phyloP scores from a whole-genome alignment of 768 basidiomycete genomes.

The Boletus reticulatus region DNA sequence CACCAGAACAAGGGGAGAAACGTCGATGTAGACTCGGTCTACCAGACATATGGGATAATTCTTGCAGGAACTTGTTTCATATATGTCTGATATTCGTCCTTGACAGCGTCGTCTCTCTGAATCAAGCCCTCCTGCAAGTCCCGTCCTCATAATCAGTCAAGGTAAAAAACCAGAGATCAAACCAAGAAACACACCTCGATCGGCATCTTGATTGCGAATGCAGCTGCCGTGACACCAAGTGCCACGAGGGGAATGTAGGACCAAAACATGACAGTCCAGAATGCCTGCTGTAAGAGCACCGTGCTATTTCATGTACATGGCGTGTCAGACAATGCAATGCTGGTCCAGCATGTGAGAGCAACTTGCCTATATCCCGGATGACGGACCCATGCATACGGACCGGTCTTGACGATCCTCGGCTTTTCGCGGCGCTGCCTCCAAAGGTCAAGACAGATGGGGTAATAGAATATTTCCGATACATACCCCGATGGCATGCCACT shows the following conservation, averaged over 20 bases:
- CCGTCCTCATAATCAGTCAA: not conserved
- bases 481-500: constrained; percentile 30
- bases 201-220: constrained; percentile 31
- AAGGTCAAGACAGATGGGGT: not conserved
- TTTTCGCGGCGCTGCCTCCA: constrained; percentile 26
- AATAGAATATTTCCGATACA: not conserved
- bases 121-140: constrained; percentile 27
- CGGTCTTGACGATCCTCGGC: constrained; percentile 28
- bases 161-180: not conserved
- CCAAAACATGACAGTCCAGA: constrained; percentile 30
- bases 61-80: no score
- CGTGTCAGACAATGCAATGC: not conserved
- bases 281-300: constrained; percentile 15
- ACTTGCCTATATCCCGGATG: constrained; percentile 33
- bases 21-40: no score
- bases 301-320: not conserved
- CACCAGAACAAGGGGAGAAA: no score
- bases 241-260: constrained; percentile 27
- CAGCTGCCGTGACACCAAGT: constrained; percentile 13
- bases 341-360: no score
- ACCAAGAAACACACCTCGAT: constrained; percentile 24
- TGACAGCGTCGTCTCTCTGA: constrained; percentile 17
- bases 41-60: no score
- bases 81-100: constrained; percentile 29
- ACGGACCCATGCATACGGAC: constrained; percentile 34